Evolutionary conservation across 1,139 yeast species (phyloP).

Genomic region (Meyerozyma elateridarum): DNA sequence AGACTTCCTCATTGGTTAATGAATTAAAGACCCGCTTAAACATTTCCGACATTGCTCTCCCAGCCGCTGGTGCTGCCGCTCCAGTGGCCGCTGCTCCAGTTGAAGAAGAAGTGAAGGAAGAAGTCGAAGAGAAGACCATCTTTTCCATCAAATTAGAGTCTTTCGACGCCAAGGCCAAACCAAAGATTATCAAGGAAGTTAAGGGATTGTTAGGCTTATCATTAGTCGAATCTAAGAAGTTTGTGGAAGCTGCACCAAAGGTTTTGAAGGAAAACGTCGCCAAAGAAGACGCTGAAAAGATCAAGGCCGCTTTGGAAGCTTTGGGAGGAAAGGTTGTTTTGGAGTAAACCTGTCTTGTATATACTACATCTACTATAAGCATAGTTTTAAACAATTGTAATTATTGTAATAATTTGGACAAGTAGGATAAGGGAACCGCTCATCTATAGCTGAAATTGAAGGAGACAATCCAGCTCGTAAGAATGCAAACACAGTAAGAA

Average conservation of each 20-base stretch:
- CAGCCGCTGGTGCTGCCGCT: constrained; percentile 67
- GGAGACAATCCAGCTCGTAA: too few relatives aligned
- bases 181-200: constrained; percentile 96
- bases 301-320: constrained; percentile 87
- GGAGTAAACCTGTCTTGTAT: constrained; percentile 48
- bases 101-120: constrained; percentile 75
- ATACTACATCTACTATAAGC: constrained; percentile 3
- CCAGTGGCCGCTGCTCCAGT: constrained; percentile 68
- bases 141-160: constrained; percentile 89
- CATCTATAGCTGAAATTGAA: too few relatives aligned
- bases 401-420: too few relatives aligned
- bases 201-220: constrained; percentile 88
- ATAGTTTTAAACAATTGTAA: too few relatives aligned
- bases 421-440: too few relatives aligned
- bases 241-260: constrained; percentile 97
- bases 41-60: constrained; percentile 89
- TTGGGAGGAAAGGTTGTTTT: constrained; percentile 89
- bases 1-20: constrained; percentile 77
- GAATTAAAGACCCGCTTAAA: constrained; percentile 84
- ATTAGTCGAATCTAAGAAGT: constrained; percentile 93
- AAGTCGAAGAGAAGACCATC: constrained; percentile 87
- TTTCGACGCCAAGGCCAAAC: constrained; percentile 92
- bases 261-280: constrained; percentile 79
- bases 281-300: constrained; percentile 88
- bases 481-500: too few relatives aligned